A percentile compares a stretch with the other conserved stretches of the same genome.
phyloP scores from a whole-genome alignment of 208 protist genomes.

The Naegleria fowleri region DNA sequence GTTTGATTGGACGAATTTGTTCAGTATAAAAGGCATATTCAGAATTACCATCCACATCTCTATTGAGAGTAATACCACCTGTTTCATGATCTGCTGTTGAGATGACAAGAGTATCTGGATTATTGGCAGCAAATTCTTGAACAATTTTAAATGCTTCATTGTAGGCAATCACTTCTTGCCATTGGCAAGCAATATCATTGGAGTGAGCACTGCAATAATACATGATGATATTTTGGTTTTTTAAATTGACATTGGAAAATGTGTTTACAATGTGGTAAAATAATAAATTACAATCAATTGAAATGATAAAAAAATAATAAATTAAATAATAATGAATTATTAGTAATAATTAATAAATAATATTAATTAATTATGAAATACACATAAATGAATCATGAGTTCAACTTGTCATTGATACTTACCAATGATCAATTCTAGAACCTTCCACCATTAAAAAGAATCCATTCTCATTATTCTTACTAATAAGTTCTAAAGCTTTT shows the following conservation, averaged over 20 bases:
- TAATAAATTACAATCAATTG: too few relatives aligned
- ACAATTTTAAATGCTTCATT: not conserved
- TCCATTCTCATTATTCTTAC: not conserved
- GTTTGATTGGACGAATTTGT: not conserved
- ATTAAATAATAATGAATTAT: too few relatives aligned
- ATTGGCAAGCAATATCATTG: not conserved
- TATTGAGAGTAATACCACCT: not conserved
- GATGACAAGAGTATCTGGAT: constrained; percentile 8
- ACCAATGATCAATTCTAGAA: constrained; percentile 3
- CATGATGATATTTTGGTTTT: too few relatives aligned
- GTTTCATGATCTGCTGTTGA: constrained; percentile 30
- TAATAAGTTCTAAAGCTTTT: not conserved
- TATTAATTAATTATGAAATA: too few relatives aligned
- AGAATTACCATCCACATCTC: not conserved
- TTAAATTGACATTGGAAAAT: too few relatives aligned
- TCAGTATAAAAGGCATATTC: not conserved
- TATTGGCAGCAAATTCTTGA: not conserved
- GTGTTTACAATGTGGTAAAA: too few relatives aligned
- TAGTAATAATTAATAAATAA: not conserved
- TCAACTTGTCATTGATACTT: not conserved
- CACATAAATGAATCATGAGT: too few relatives aligned
- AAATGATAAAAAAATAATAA: too few relatives aligned
- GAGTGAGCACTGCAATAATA: not conserved
- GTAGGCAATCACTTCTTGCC: not conserved
- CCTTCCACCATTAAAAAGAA: constrained; percentile 25